These are phyloP conservation scores for Solanum peruvianum DNA, from an alignment of 257 asterid genomes.

Conservation along the genomic window DNA sequence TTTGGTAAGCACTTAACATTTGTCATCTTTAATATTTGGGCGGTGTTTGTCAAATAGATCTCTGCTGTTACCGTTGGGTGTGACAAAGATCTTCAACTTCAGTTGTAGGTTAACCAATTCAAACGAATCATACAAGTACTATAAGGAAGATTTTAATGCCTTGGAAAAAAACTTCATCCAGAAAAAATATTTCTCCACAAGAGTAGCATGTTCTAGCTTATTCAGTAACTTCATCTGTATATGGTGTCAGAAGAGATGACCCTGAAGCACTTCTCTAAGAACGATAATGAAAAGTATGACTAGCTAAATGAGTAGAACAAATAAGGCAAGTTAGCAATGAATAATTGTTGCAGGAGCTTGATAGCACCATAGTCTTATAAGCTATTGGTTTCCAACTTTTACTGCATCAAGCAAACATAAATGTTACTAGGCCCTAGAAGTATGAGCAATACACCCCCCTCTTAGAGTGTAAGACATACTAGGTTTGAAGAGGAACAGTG, in stretches of 20 bases:
- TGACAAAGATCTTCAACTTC: not conserved
- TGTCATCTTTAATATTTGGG: not conserved
- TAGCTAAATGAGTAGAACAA: not conserved
- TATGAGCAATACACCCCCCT: not conserved
- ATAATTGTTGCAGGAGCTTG: not conserved
- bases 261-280: not conserved
- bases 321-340: not conserved
- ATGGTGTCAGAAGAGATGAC: not conserved
- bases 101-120: not conserved
- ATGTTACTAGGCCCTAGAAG: not conserved
- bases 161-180: not conserved
- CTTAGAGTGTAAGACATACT: not conserved
- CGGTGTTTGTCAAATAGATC: not conserved
- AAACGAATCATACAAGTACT: not conserved
- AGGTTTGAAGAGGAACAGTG: not conserved
- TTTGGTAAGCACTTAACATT: not conserved
- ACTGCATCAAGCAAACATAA: not conserved
- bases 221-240: not conserved
- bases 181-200: not conserved
- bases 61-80: not conserved
- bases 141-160: not conserved
- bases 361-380: not conserved
- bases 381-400: not conserved
- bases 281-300: not conserved
- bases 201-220: not conserved